Evolutionary conservation across 257 asterid species (phyloP).

Genomic region (Leptodermis oblonga): DNA sequence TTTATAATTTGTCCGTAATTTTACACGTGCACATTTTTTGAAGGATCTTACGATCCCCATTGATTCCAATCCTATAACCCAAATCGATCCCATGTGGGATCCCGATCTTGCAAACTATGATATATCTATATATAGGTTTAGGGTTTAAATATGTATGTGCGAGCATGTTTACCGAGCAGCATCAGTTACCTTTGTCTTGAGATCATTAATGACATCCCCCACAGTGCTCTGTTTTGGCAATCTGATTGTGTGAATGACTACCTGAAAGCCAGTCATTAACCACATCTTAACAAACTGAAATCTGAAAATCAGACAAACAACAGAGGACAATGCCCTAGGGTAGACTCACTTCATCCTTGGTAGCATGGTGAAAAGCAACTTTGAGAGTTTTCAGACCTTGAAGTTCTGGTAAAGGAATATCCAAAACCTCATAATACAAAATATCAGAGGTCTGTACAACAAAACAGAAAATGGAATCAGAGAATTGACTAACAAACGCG

Average conservation of each 20-base stretch:
- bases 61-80: too few species aligned
- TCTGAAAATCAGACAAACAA: background rate
- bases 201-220: constrained; percentile 68
- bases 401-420: constrained; percentile 89
- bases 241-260: constrained; percentile 61
- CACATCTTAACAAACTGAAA: constrained; percentile 3
- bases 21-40: too few species aligned
- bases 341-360: constrained; percentile 75
- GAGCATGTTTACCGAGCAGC: background rate
- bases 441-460: constrained; percentile 65
- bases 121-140: too few species aligned
- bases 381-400: constrained; percentile 85
- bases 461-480: constrained; percentile 9
- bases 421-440: constrained; percentile 87
- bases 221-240: constrained; percentile 80
- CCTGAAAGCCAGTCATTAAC: constrained; percentile 45
- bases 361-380: constrained; percentile 83
- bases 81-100: too few species aligned
- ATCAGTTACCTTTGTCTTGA: constrained; percentile 58
- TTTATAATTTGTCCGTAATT: too few species aligned
- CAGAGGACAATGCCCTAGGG: background rate
- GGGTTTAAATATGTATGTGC: too few species aligned
- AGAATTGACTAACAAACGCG: constrained; percentile 6
- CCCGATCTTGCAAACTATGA: too few species aligned
- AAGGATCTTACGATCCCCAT: too few species aligned